These are phyloP conservation scores for Hyaloscypha bicolor DNA, from an alignment of 495 filamentous ascomycete genomes.

Conservation along the genomic window DNA sequence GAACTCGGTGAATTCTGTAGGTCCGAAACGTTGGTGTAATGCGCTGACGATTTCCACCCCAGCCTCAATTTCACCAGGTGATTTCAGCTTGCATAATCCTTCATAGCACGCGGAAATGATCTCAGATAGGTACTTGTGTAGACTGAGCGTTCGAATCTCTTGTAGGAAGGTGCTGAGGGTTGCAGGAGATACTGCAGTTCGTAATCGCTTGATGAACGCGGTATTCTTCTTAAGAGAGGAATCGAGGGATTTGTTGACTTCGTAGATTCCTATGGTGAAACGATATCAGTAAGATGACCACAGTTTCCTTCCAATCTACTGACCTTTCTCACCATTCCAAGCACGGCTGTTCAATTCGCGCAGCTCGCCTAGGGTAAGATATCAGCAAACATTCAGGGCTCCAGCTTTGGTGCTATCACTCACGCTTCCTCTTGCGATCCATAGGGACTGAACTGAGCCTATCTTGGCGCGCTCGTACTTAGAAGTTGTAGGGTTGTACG, in stretches of 20 bases:
- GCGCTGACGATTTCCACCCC: conserved; percentile 93
- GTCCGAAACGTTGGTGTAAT: conserved; percentile 93
- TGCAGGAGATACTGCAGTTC: conserved; percentile 81
- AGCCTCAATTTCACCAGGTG: conserved; percentile 84
- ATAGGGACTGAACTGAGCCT: conserved; percentile 45
- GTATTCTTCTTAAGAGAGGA: conserved; percentile 99
- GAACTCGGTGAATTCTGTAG: conserved; percentile 85
- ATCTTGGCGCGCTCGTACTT: conserved; percentile 10
- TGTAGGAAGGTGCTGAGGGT: conserved; percentile 82
- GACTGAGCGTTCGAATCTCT: conserved; percentile 87
- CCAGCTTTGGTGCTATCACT: conserved; percentile 26
- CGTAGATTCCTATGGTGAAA: conserved; percentile 67
- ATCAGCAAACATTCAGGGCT: conserved; percentile 34
- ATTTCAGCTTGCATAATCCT: conserved; percentile 88
- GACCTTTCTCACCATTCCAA: conserved; percentile 89
- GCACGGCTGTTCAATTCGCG: conserved; percentile 82
- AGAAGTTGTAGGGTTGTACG: conserved; percentile 16
- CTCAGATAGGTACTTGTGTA: conserved; percentile 97
- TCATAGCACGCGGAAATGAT: conserved; percentile 98
- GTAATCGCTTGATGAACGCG: conserved; percentile 95
- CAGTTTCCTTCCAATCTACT: conserved; percentile 11
- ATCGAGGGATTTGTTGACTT: conserved; percentile 79
- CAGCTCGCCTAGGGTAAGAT: conserved; percentile 70
- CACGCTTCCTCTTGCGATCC: conserved; percentile 87
- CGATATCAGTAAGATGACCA: conserved; percentile 17